A percentile compares a stretch with the other conserved stretches of the same genome.
Conservation (phyloP, 1,284 basidiomycete genomes). For the Sphagnurus paluster region DNA sequence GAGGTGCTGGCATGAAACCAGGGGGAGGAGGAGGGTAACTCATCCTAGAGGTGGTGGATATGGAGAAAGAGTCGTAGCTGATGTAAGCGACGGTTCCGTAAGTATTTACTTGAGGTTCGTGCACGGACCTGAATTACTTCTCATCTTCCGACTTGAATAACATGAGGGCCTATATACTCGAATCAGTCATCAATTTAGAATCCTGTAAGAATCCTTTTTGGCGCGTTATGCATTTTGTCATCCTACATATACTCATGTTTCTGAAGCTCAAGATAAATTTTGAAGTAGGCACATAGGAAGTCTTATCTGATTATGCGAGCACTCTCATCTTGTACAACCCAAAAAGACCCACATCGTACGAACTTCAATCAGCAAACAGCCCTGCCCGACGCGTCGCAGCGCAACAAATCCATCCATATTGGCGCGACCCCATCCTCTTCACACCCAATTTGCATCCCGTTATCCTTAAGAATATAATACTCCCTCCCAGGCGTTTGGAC, state of each 20-base stretch:
- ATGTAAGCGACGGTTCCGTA: conserved; percentile 33
- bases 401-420: conserved; percentile 62
- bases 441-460: conserved; percentile 73
- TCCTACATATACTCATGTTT: too few relatives aligned
- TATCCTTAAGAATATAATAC: conserved; percentile 67
- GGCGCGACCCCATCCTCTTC: conserved; percentile 68
- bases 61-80: conserved; percentile 25
- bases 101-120: conserved; percentile 19
- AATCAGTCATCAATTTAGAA: too few relatives aligned
- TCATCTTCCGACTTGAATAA: too few relatives aligned
- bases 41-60: conserved; percentile 40
- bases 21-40: conserved; percentile 58
- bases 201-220: too few relatives aligned
- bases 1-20: conserved; percentile 60
- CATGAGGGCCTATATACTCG: too few relatives aligned
- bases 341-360: too few relatives aligned
- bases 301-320: too few relatives aligned
- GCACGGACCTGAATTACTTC: conserved; percentile 33
- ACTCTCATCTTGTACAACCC: too few relatives aligned
- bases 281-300: too few relatives aligned
- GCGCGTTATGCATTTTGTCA: too few relatives aligned
- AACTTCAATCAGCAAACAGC: neutral
- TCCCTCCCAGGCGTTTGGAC: conserved; percentile 67
- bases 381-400: conserved; percentile 39
- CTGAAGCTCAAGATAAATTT: too few relatives aligned